Base-by-base conservation (phyloP, 345 rosid genomes). In the Zanthoxylum bungeanum region DNA sequence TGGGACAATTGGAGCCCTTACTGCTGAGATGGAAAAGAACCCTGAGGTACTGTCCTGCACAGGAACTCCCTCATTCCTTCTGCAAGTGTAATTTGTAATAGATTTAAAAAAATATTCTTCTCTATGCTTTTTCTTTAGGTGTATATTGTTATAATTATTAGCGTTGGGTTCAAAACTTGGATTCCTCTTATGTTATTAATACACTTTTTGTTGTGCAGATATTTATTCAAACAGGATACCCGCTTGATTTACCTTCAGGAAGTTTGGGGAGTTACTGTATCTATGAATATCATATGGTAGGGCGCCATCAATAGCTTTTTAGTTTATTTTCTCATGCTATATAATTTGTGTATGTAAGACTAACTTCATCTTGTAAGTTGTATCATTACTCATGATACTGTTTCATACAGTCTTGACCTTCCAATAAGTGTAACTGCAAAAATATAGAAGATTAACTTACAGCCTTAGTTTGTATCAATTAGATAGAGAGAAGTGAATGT, bases 141-240 rank as follows among this genome's bases (percentile, higher is more conserved):
- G 44, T 59, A 4, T 70, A 12, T 21, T 36, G n/a, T 68, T 68
- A 72, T 69, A 28, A 44, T 61, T 73, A 30, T 53, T 25, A 19
- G 56, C 40, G 76, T 9, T 42, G 61, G 50, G 62, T 68, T 49
- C 61, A 58, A 76, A 22, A 21, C 25, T 22, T 44, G 49, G 42
- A 25, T 49, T 75, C 44, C 21, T 75, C 44, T n/a, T 60, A 61
- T 31, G 66, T 25, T 68, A 22, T 73, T 58, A 71, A 74, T 52
- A n/a, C n/a, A n/a, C n/a, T 59, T 58, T 56, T 12, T 81, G 64
- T 12, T 64, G 56, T 80, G 90, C 94, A 95, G 99, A 95, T 95
- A 83, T 95, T 95, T 77, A 95, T 95, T 81, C 99, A 95, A 88
- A 95, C 99, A 56, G 99, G 99, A 71, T 95, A 95, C 75, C 99